A percentile compares a stretch with the other conserved stretches of the same genome.
Conservation (phyloP, 1,284 basidiomycete genomes). For the Microbotryum scabiosae region DNA sequence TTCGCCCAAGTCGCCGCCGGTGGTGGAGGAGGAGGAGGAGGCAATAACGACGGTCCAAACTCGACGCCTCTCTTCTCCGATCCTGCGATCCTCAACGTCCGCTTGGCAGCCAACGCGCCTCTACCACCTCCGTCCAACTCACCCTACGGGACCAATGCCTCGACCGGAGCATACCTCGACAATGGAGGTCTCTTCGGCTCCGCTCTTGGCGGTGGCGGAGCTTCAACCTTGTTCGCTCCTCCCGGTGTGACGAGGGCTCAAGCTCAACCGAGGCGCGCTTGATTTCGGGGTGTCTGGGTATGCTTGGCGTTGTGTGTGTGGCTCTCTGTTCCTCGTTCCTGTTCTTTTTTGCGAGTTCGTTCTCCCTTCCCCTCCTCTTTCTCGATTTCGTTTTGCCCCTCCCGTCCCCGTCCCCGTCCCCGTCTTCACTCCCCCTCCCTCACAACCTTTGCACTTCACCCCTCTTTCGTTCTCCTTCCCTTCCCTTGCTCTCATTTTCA, state of each 20-base stretch:
- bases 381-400: not conserved
- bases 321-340: too few relatives aligned
- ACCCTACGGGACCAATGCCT: not conserved
- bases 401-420: not conserved
- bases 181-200: not conserved
- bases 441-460: not conserved
- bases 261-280: not conserved
- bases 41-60: not conserved
- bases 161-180: not conserved
- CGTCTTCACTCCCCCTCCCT: not conserved
- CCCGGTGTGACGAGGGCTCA: conserved; percentile 3
- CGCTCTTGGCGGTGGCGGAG: not conserved
- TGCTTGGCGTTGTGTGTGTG: too few relatives aligned
- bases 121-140: not conserved
- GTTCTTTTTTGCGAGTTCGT: too few relatives aligned
- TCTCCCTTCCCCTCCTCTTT: not conserved
- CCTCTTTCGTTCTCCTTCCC: not conserved
- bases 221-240: conserved; percentile 2
- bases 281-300: not conserved
- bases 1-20: too few relatives aligned
- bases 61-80: conserved; percentile 28
- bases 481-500: not conserved
- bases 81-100: conserved; percentile 27
- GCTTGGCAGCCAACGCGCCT: conserved; percentile 8
- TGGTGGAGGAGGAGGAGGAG: too few relatives aligned